Conservation (phyloP, 1,139 yeast genomes). For the Wickerhamiella pararugosa region DNA sequence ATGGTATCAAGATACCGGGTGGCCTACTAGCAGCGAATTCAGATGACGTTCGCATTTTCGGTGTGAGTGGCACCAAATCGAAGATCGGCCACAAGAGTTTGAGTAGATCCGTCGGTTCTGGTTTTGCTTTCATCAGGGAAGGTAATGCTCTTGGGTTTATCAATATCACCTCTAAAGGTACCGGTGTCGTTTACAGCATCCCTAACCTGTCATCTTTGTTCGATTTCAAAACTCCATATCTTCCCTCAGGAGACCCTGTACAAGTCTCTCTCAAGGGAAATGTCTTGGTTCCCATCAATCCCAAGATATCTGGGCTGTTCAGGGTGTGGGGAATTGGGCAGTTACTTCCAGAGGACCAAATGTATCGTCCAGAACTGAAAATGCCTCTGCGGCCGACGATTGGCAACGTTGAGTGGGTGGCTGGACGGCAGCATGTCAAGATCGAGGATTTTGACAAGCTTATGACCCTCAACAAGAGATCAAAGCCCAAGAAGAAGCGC, state of each 20-base stretch:
- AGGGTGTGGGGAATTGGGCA: slow-evolving; percentile 32
- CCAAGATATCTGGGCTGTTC: slow-evolving; percentile 41
- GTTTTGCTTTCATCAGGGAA: slow-evolving; percentile 35
- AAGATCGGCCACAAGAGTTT: slow-evolving; percentile 39
- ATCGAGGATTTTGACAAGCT: slow-evolving; percentile 37
- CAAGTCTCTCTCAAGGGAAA: slow-evolving; percentile 44
- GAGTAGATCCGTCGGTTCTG: slow-evolving; percentile 32
- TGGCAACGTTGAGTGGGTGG: slow-evolving; percentile 75
- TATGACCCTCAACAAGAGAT: slow-evolving; percentile 29
- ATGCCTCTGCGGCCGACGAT: slow-evolving; percentile 73
- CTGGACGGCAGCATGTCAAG: slow-evolving; percentile 50
- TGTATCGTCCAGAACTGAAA: slow-evolving; percentile 30
- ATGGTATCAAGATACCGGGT: slow-evolving; percentile 51
- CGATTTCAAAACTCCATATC: slow-evolving; percentile 28
- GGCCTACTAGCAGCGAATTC: slow-evolving; percentile 42
- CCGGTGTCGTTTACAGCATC: slow-evolving; percentile 31
- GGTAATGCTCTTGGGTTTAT: slow-evolving; percentile 31
- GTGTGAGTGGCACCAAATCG: slow-evolving; percentile 31
- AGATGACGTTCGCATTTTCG: slow-evolving; percentile 47
- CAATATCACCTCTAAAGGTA: slow-evolving; percentile 28
- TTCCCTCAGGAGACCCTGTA: slow-evolving; percentile 22
- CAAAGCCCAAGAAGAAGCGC: slow-evolving; percentile 19
- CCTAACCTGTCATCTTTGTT: slow-evolving; percentile 41
- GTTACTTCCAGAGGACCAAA: slow-evolving; percentile 22
- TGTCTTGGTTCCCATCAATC: slow-evolving; percentile 42